Conservation (phyloP, 2,329 filamentous ascomycete genomes). For the Chaetomiaceae sp. region DNA sequence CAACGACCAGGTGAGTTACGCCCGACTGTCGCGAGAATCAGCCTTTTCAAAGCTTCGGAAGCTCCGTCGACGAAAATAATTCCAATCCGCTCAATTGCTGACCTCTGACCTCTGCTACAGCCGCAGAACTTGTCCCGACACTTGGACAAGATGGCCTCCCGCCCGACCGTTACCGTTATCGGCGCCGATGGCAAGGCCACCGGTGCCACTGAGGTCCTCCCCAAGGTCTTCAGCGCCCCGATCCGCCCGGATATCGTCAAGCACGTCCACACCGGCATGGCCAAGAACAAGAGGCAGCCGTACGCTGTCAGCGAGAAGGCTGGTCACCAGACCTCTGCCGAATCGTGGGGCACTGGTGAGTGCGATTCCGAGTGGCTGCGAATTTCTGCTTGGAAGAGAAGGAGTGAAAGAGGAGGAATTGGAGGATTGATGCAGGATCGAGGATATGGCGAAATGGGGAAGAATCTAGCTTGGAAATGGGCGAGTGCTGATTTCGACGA, state of each 20-base stretch:
- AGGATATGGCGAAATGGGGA: not conserved
- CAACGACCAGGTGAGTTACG: slow-evolving; percentile 26
- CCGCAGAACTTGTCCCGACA: slow-evolving; percentile 24
- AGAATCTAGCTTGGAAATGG: not conserved
- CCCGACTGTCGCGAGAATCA: not conserved
- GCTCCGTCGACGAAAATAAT: not conserved
- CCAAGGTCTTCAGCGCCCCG: slow-evolving; percentile 93
- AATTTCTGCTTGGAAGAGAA: not conserved
- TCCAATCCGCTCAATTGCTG: slow-evolving; percentile 14
- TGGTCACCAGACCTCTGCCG: slow-evolving; percentile 98
- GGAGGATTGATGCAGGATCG: not conserved
- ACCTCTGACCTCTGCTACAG: slow-evolving; percentile 17
- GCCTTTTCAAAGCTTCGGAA: not conserved
- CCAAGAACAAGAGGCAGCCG: slow-evolving; percentile 99
- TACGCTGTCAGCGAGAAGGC: slow-evolving; percentile 99
- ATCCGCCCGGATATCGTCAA: slow-evolving; percentile 99
- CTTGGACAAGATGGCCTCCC: slow-evolving; percentile 73
- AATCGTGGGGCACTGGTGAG: slow-evolving; percentile 68
- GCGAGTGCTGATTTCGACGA: slow-evolving; percentile 15
- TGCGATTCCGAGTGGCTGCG: slow-evolving; percentile 11
- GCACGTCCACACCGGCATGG: slow-evolving; percentile 97
- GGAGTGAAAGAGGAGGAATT: not conserved
- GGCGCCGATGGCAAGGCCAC: slow-evolving; percentile 91
- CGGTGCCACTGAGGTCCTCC: slow-evolving; percentile 85
- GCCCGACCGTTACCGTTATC: slow-evolving; percentile 97